These are phyloP conservation scores for Lachancea thermotolerans DNA, from an alignment of 805 yeast genomes.

Conservation along the genomic window DNA sequence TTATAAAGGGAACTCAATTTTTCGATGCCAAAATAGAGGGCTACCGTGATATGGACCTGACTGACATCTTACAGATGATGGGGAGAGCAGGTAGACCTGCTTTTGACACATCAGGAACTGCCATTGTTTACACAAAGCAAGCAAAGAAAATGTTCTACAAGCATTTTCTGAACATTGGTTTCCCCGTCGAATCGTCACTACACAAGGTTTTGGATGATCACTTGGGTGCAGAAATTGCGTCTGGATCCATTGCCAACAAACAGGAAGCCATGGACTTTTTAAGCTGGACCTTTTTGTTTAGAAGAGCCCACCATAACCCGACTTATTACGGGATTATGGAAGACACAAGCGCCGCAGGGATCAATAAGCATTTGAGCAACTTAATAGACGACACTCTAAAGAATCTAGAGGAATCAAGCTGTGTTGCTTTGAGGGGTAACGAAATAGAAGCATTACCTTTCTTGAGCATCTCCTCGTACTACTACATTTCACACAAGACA, in stretches of 20 bases:
- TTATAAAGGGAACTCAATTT: slow-evolving; percentile 93
- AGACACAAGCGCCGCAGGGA: slow-evolving; percentile 49
- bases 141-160: slow-evolving; percentile 84
- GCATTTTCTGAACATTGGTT: slow-evolving; percentile 82
- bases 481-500: slow-evolving; percentile 87
- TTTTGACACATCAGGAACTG: slow-evolving; percentile 87
- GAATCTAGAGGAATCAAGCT: slow-evolving; percentile 63
- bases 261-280: slow-evolving; percentile 95
- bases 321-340: slow-evolving; percentile 82
- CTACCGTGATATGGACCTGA: slow-evolving; percentile 83
- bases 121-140: slow-evolving; percentile 76
- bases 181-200: slow-evolving; percentile 87
- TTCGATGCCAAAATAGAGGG: slow-evolving; percentile 94
- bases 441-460: slow-evolving; percentile 66
- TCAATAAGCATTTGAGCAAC: slow-evolving; percentile 49
- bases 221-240: slow-evolving; percentile 89
- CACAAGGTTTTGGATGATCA: slow-evolving; percentile 79
- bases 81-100: slow-evolving; percentile 99
- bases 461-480: slow-evolving; percentile 79
- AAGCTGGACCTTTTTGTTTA: slow-evolving; percentile 90
- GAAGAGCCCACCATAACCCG: slow-evolving; percentile 91
- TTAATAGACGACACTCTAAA: slow-evolving; percentile 64
- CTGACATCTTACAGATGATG: slow-evolving; percentile 95
- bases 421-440: slow-evolving; percentile 47
- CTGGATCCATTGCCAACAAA: slow-evolving; percentile 86